Evolutionary conservation across 352 stramenopile species (phyloP), one percentile per base, ranked within the genome.

Genomic region (Peronospora farinosa): DNA sequence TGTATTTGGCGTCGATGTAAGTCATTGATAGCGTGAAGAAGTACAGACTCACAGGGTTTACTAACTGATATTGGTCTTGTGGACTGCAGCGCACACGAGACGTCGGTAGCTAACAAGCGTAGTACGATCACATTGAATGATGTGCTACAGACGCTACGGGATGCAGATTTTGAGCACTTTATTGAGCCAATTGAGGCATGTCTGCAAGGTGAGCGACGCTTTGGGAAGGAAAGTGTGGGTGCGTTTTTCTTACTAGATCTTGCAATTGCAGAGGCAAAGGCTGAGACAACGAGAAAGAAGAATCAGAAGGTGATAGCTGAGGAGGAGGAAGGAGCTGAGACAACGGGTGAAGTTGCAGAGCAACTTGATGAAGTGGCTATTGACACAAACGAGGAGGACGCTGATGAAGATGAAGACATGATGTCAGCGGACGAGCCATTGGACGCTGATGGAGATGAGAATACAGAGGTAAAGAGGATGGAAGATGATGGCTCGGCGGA

Each of bases 101-200:
- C 69, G 31, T 79, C 74, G 10, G 53, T 62, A n/a, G 58, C 69
- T 39, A 85, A 82, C 47, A 89, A 89, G 57, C 74, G 82, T 19
- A 78, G 81, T 47, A 90, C 79, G 5, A 80, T 92, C 46, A 80
- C 74, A 12, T 60, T 85, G 5, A 82, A 83, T 37, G 82, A 92
- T 36, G 82, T 92, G 43, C 54, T 90, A 25, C 66, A 73, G 21
- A 75, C 82, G 31, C 58, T 92, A 36, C 49, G 70, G 4, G 82
- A 92, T 21, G 67, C 72, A n/a, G 78, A 92, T 43, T 87, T 92
- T 47, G 75, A 86, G 43, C 74, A 86, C 42, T 89, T 92, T 42
- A 63, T 86, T 17, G 65, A 60, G 25, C 74, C 82, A 0, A 69
- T 89, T 27, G 82, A 89, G 47, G 55, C 71, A 2, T 92, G 75